These are phyloP conservation scores for Malus hybrid DNA, from an alignment of 331 rosid genomes.

Conservation along the genomic window DNA sequence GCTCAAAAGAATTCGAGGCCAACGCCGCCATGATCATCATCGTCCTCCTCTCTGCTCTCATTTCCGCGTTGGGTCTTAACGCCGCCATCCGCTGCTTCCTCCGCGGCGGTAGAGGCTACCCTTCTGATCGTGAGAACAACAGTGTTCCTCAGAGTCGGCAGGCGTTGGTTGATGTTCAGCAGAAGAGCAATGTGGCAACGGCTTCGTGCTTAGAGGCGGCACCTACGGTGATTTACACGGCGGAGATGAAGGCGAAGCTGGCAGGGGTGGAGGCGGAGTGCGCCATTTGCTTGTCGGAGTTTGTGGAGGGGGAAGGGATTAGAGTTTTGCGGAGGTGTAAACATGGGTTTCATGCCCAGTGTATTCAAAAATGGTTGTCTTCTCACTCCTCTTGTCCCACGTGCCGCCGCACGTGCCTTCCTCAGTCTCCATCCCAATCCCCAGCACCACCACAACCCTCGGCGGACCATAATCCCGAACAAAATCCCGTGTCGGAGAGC, in stretches of 20 bases:
- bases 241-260: slow-evolving; percentile 20
- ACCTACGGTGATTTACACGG: slow-evolving; percentile 25
- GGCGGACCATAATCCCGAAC: not conserved
- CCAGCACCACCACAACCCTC: not conserved
- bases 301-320: slow-evolving; percentile 40
- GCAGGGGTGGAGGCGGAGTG: slow-evolving; percentile 44
- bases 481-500: not conserved
- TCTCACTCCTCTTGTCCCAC: slow-evolving; percentile 48
- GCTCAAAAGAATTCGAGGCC: slow-evolving; percentile 30
- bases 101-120: not conserved
- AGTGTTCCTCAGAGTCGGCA: not conserved
- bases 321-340: slow-evolving; percentile 34
- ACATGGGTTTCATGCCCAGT: slow-evolving; percentile 41
- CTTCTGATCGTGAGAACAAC: not conserved
- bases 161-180: not conserved
- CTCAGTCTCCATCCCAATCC: slow-evolving; percentile 5
- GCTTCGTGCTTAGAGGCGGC: slow-evolving; percentile 15
- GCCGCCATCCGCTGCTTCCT: slow-evolving; percentile 44
- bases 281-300: slow-evolving; percentile 48
- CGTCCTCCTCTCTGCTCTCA: slow-evolving; percentile 41
- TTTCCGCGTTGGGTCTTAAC: slow-evolving; percentile 36
- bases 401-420: slow-evolving; percentile 38
- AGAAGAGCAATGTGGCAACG: slow-evolving; percentile 9
- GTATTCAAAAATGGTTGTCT: slow-evolving; percentile 36
- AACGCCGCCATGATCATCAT: slow-evolving; percentile 33